A percentile compares a stretch with the other conserved stretches of the same genome.
Conservation (phyloP, 2,329 filamentous ascomycete genomes). For the Claviceps pazoutovae region DNA sequence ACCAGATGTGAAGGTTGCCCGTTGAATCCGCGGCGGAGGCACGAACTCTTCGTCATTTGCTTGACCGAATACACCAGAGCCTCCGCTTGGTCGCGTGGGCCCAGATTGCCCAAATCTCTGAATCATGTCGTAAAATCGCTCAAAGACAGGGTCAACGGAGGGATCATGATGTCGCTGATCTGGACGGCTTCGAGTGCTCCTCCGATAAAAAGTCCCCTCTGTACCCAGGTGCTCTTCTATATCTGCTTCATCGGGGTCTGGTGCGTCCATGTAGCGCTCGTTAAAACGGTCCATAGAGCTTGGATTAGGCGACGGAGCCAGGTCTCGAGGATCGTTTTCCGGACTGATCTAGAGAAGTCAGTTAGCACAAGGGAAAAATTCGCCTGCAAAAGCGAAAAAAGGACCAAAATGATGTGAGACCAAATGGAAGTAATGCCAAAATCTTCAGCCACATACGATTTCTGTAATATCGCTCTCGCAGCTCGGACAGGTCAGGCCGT, state of each 20-base stretch:
- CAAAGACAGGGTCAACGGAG: slow-evolving; percentile 23
- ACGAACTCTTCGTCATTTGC: not conserved
- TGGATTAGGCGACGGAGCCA: slow-evolving; percentile 16
- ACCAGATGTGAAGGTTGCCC: slow-evolving; percentile 24
- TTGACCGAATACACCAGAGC: not conserved
- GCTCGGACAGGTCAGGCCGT: slow-evolving; percentile 56
- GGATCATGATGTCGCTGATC: slow-evolving; percentile 17
- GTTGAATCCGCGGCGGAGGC: slow-evolving; percentile 17
- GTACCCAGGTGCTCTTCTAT: slow-evolving; percentile 39
- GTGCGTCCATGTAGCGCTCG: slow-evolving; percentile 25
- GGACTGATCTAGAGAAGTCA: slow-evolving; percentile 29
- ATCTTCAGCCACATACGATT: slow-evolving; percentile 48
- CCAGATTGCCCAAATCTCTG: slow-evolving; percentile 18
- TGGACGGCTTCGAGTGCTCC: slow-evolving; percentile 18
- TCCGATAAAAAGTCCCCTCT: slow-evolving; percentile 26
- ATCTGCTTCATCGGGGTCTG: slow-evolving; percentile 45
- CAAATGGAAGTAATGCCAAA: not conserved
- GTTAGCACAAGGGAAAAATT: slow-evolving; percentile 6
- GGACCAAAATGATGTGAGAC: too few relatives aligned
- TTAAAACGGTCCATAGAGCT: slow-evolving; percentile 18
- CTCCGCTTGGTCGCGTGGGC: not conserved
- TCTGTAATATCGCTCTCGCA: slow-evolving; percentile 72
- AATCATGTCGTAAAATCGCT: slow-evolving; percentile 31
- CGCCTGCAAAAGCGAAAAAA: too few relatives aligned
- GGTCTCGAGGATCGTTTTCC: slow-evolving; percentile 48